phyloP scores from a whole-genome alignment of 306 rosid genomes.

The Nissolia schottii region DNA sequence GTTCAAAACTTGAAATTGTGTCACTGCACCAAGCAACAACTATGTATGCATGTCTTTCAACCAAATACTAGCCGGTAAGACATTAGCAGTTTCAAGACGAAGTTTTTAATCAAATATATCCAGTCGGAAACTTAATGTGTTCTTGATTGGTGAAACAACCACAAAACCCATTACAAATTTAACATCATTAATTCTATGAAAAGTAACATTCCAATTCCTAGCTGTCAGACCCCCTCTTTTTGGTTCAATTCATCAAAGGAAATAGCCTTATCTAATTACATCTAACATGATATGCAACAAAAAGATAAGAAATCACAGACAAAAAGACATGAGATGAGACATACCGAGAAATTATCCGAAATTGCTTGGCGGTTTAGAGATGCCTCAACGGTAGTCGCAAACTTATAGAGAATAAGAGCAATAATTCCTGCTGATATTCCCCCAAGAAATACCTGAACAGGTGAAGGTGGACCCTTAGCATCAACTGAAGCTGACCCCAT shows the following conservation, averaged over 20 bases:
- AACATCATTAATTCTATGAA: not conserved
- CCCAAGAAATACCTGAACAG: constrained; percentile 74
- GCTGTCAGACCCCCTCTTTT: not conserved
- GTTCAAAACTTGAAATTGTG: not conserved
- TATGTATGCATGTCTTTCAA: not conserved
- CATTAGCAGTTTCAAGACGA: not conserved
- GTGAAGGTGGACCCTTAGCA: constrained; percentile 65
- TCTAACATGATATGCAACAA: constrained; percentile 3
- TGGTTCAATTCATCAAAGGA: not conserved
- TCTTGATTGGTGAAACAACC: constrained; percentile 19
- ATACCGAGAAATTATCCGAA: constrained; percentile 79
- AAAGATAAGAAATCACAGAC: not conserved
- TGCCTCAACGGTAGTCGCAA: constrained; percentile 82
- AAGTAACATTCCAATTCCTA: not conserved
- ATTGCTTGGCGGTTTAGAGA: constrained; percentile 70
- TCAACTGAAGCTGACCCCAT: constrained; percentile 53
- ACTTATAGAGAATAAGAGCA: constrained; percentile 76
- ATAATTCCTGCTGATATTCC: constrained; percentile 79
- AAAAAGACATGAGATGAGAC: constrained; percentile 27
- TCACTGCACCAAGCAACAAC: not conserved
- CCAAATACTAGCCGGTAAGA: not conserved
- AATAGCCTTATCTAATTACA: not conserved
- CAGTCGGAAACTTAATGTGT: not conserved
- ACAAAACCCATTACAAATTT: constrained; percentile 1
- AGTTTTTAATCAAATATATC: not conserved